phyloP scores from a whole-genome alignment of 2,329 filamentous ascomycete genomes.

The Sphaerulina populicola region DNA sequence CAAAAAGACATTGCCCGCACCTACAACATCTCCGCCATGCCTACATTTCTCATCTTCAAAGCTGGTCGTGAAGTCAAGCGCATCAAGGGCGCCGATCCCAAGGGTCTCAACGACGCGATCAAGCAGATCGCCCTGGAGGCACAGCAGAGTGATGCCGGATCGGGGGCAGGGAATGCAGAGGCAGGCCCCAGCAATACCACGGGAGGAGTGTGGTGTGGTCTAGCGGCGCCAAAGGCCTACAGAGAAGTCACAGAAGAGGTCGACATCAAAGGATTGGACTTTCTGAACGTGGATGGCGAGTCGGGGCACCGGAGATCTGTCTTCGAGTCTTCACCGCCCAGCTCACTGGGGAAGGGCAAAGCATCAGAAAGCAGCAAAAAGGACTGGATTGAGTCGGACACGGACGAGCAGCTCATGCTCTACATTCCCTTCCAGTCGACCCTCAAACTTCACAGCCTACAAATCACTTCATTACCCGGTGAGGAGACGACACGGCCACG shows the following conservation, averaged over 20 bases:
- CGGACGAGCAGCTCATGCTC: slow-evolving; percentile 91
- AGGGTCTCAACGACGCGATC: slow-evolving; percentile 61
- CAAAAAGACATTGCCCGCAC: slow-evolving; percentile 64
- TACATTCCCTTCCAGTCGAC: slow-evolving; percentile 83
- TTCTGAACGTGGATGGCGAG: slow-evolving; percentile 76
- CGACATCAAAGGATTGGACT: slow-evolving; percentile 69
- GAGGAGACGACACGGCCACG: slow-evolving; percentile 72
- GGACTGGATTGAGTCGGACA: slow-evolving; percentile 94
- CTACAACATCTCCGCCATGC: slow-evolving; percentile 69
- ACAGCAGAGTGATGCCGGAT: slow-evolving; percentile 30
- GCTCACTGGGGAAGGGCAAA: slow-evolving; percentile 52
- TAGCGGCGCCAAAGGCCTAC: slow-evolving; percentile 69
- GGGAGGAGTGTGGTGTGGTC: slow-evolving; percentile 58
- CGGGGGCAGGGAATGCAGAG: slow-evolving; percentile 27
- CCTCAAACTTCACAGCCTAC: slow-evolving; percentile 75
- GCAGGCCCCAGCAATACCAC: slow-evolving; percentile 37
- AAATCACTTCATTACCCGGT: slow-evolving; percentile 79
- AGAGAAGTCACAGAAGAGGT: slow-evolving; percentile 73
- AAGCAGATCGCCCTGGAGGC: slow-evolving; percentile 62
- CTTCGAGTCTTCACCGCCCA: slow-evolving; percentile 61
- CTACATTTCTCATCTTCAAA: slow-evolving; percentile 74
- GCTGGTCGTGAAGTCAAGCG: slow-evolving; percentile 33
- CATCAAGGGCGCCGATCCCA: slow-evolving; percentile 57
- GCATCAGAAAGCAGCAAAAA: slow-evolving; percentile 43
- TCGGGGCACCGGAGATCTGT: slow-evolving; percentile 64